Percentiles rank a stretch among this genome's conserved stretches.
These are phyloP conservation scores for Tolypocladium tundrense DNA, from an alignment of 2,329 filamentous ascomycete genomes.

Conservation along the genomic window DNA sequence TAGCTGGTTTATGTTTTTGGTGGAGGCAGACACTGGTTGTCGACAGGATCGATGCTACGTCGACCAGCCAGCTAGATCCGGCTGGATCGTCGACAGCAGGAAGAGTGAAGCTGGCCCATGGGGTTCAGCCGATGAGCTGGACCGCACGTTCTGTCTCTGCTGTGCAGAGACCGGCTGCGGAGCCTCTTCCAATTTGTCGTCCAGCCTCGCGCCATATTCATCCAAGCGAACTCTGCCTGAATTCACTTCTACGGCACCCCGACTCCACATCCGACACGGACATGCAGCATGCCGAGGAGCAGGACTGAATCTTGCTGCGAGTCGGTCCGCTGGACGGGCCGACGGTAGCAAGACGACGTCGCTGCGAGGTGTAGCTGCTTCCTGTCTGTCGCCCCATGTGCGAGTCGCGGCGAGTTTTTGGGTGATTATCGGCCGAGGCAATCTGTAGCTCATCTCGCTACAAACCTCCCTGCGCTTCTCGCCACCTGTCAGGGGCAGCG, in stretches of 20 bases:
- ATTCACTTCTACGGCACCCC: not conserved
- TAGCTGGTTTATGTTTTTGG: conserved; percentile 28
- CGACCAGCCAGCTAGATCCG: conserved; percentile 2
- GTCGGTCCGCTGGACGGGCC: not conserved
- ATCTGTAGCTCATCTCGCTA: conserved; percentile 14
- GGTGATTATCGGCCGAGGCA: not conserved
- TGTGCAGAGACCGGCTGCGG: conserved; percentile 16
- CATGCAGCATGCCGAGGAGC: not conserved
- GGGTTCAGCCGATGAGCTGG: conserved; percentile 18
- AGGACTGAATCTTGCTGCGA: not conserved
- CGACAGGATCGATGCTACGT: conserved; percentile 24
- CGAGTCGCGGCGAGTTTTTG: not conserved
- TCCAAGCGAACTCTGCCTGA: not conserved
- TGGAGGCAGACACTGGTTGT: conserved; percentile 33
- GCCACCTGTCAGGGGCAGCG: not conserved
- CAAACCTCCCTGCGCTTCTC: conserved; percentile 1
- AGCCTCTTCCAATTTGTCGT: not conserved
- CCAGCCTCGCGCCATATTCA: not conserved
- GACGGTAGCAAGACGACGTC: not conserved
- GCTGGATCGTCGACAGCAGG: conserved; percentile 7
- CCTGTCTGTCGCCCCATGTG: not conserved
- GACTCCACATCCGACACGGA: not conserved
- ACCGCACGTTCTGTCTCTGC: conserved; percentile 16
- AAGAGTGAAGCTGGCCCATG: conserved; percentile 17
- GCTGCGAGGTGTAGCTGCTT: not conserved